Evolutionary conservation across 2,329 filamentous ascomycete species (phyloP), one percentile per base, ranked within the genome.

Genomic region (Arthrobotrys sphaeroides): DNA sequence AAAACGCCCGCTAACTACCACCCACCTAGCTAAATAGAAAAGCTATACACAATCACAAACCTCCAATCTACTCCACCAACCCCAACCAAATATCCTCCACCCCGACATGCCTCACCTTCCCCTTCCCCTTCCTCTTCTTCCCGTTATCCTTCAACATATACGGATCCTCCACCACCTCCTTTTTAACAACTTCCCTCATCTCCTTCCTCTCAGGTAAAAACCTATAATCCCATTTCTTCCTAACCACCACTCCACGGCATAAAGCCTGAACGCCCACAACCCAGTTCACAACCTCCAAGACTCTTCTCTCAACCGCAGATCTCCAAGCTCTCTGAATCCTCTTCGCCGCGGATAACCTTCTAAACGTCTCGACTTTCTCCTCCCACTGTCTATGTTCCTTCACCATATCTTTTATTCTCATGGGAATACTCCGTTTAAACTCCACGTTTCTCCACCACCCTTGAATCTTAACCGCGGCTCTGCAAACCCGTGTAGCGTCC

Each of bases 401-500:
- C 1, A 38, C 20, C 7, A 77, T 42, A 16, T 45, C 16, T 26
- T 36, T 31, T 13, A 78, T 65, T 13, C 69, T 70, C 3, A 28
- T 22, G 7, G 77, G 18, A 18, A 70, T 28, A 33, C 73, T 74
- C 9, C 78, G 65, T 10, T 68, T 65, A 40, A 78, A 78, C 20
- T 47, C 51, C 20, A 78, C 77, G 26, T 61, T 22, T 24, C 74
- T 77, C 77, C 77, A 79, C 77, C 74, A 78, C 1, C 45, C 38
- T 40, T 79, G 78, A 31, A 79, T 51, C 47, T 36, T 74, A 5
- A 74, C 24, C 7, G 66, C 45, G 1, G 70, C 55, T 36, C 66
- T 76, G 57, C 57, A 70, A 26, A 43, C 20, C 5, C 55, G 83
- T 0, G 84, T 84, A 4, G 87, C 83, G 0, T 85, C 84, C 2